These are phyloP conservation scores for Gorgonomyces haynaldii DNA, from an alignment of 192 early-diverging fungal species.

Conservation along the genomic window DNA sequence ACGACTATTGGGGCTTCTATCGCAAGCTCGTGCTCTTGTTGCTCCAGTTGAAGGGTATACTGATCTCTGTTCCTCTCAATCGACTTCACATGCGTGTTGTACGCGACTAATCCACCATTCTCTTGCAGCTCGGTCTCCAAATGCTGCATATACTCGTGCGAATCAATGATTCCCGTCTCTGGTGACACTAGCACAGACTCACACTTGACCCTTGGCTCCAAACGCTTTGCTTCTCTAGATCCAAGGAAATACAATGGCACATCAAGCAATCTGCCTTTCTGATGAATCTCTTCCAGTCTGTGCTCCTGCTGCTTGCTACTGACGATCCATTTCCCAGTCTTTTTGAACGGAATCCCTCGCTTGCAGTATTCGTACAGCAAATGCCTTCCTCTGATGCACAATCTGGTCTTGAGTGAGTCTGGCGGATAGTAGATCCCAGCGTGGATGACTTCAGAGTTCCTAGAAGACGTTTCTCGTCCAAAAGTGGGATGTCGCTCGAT, in stretches of 20 bases:
- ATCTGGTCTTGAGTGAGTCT: conserved; percentile 56
- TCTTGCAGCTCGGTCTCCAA: conserved; percentile 42
- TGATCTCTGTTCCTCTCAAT: background rate
- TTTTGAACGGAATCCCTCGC: conserved; percentile 37
- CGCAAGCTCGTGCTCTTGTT: background rate
- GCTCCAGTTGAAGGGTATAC: background rate
- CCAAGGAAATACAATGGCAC: conserved; percentile 6
- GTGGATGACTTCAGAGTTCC: conserved; percentile 86
- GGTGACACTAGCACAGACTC: conserved; percentile 49
- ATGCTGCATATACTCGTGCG: conserved; percentile 54
- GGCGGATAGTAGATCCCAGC: conserved; percentile 74
- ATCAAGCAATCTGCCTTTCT: conserved; percentile 31
- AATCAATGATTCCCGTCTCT: conserved; percentile 74
- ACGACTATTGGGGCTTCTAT: conserved; percentile 52
- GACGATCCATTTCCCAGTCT: conserved; percentile 77
- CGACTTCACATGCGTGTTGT: background rate
- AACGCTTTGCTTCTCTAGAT: conserved; percentile 12
- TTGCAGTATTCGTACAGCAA: conserved; percentile 56
- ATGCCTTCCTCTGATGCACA: conserved; percentile 66
- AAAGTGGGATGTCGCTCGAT: conserved; percentile 47
- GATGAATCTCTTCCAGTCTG: conserved; percentile 36
- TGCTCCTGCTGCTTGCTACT: conserved; percentile 2
- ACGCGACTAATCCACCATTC: conserved; percentile 42
- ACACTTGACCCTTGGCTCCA: conserved; percentile 54
- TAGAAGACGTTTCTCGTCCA: conserved; percentile 66